These are phyloP conservation scores for Nannizziopsis arthrosporioides DNA, from an alignment of 2,329 filamentous ascomycete species.

Conservation along the genomic window DNA sequence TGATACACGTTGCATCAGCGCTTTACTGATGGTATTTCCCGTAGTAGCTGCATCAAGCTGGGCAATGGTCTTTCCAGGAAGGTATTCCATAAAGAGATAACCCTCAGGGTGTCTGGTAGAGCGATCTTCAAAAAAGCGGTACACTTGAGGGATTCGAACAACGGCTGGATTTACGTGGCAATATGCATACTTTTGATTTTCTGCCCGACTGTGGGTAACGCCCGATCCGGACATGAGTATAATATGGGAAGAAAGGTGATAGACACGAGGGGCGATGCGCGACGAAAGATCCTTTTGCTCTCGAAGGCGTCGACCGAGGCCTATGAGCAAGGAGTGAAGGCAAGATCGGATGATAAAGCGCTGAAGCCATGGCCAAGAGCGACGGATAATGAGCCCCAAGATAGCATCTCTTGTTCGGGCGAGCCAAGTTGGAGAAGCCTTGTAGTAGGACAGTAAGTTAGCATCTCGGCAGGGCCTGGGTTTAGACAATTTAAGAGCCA, in stretches of 20 bases:
- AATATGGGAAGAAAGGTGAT: slow-evolving; percentile 14
- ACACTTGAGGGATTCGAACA: slow-evolving; percentile 17
- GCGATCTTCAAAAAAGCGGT: slow-evolving; percentile 16
- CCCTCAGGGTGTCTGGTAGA: slow-evolving; percentile 10
- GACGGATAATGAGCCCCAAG: slow-evolving; percentile 6
- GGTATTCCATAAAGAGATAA: slow-evolving; percentile 22
- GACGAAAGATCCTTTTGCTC: slow-evolving; percentile 1
- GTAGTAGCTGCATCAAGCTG: slow-evolving; percentile 9
- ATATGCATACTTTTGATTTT: slow-evolving; percentile 17
- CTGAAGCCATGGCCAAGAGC: slow-evolving; percentile 3
- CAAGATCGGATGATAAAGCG: slow-evolving; percentile 8
- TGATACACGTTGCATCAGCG: slow-evolving; percentile 14
- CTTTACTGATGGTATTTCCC: slow-evolving; percentile 3
- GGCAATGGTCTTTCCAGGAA: slow-evolving; percentile 14
- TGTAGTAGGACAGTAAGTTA: too few relatives aligned
- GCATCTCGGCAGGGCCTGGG: too few relatives aligned
- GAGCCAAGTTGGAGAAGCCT: slow-evolving; percentile 7
- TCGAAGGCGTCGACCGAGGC: slow-evolving; percentile 7
- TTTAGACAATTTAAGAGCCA: slow-evolving; percentile 1
- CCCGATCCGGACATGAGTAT: slow-evolving; percentile 17
- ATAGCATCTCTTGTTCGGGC: slow-evolving; percentile 7
- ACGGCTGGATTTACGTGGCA: slow-evolving; percentile 15
- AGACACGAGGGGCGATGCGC: neutral
- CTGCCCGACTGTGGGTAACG: slow-evolving; percentile 10
- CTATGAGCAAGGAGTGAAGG: slow-evolving; percentile 6